These are phyloP conservation scores for Pythium graminicola DNA, from an alignment of 352 stramenopile species.

Conservation along the genomic window DNA sequence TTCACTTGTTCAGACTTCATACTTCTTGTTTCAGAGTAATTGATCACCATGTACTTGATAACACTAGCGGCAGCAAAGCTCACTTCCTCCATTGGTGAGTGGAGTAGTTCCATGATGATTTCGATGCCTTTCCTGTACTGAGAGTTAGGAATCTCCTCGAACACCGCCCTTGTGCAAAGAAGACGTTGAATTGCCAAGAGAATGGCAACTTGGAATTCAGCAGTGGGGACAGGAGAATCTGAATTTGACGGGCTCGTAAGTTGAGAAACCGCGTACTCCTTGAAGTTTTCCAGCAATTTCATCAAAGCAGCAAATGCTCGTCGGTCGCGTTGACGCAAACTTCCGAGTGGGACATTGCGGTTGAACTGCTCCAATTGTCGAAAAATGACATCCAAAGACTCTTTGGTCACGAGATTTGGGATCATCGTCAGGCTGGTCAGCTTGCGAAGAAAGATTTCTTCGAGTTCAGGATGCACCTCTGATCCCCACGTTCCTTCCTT, in stretches of 20 bases:
- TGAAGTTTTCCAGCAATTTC: slow-evolving; percentile 81
- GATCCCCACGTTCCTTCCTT: slow-evolving; percentile 83
- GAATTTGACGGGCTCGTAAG: slow-evolving; percentile 76
- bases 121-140: slow-evolving; percentile 82
- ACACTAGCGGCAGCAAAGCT: slow-evolving; percentile 76
- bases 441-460: slow-evolving; percentile 81
- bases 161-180: slow-evolving; percentile 73
- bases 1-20: slow-evolving; percentile 83
- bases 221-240: slow-evolving; percentile 71
- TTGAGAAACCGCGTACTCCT: slow-evolving; percentile 77
- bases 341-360: slow-evolving; percentile 73
- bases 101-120: slow-evolving; percentile 82
- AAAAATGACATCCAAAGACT: slow-evolving; percentile 66
- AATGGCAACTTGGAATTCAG: slow-evolving; percentile 77
- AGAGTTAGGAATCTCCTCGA: slow-evolving; percentile 81
- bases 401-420: slow-evolving; percentile 72
- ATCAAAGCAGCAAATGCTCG: slow-evolving; percentile 73
- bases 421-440: slow-evolving; percentile 73
- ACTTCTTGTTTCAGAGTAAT: slow-evolving; percentile 83
- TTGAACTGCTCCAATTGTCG: slow-evolving; percentile 84
- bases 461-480: slow-evolving; percentile 74
- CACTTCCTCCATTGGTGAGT: slow-evolving; percentile 81
- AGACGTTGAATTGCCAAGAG: slow-evolving; percentile 74
- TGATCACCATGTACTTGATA: slow-evolving; percentile 88
- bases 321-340: slow-evolving; percentile 60